A percentile compares a stretch with the other conserved stretches of the same genome.
Conservation (phyloP, 2,329 filamentous ascomycete species). For the Trichoderma atroviride region DNA sequence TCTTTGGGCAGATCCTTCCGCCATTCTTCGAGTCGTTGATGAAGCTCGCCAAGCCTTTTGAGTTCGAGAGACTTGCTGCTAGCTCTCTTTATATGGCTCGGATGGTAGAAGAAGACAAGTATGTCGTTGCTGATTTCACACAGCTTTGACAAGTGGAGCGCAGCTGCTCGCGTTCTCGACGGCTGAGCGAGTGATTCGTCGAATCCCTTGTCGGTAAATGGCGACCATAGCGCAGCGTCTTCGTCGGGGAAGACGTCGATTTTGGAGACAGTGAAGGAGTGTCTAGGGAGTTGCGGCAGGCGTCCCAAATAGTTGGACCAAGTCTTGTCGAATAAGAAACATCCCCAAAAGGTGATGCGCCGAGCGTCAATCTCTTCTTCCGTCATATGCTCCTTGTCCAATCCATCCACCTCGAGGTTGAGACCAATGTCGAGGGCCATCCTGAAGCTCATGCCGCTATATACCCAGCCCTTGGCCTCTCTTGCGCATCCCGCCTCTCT, state of each 20-base stretch:
- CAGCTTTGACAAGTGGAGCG: constrained; percentile 77
- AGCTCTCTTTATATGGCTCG: constrained; percentile 63
- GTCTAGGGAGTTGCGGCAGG: constrained; percentile 79
- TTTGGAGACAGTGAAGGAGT: constrained; percentile 81
- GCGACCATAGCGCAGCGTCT: constrained; percentile 82
- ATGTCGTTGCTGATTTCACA: constrained; percentile 95
- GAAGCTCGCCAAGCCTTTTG: constrained; percentile 89
- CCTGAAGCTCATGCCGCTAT: constrained; percentile 96
- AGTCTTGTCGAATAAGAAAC: constrained; percentile 97
- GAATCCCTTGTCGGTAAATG: constrained; percentile 83
- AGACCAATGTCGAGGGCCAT: constrained; percentile 95
- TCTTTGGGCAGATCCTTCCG: constrained; percentile 80
- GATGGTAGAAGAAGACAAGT: constrained; percentile 88
- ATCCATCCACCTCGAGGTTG: constrained; percentile 76
- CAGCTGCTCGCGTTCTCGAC: constrained; percentile 78
- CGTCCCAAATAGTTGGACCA: constrained; percentile 98
- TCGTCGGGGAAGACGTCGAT: constrained; percentile 89
- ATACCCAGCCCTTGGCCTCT: constrained; percentile 96
- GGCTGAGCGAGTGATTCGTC: constrained; percentile 74
- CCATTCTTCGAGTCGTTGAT: constrained; percentile 89
- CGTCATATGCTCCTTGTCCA: constrained; percentile 63
- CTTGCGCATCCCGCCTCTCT: constrained; percentile 91
- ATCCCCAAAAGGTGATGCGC: constrained; percentile 94
- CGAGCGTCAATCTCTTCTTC: constrained; percentile 88
- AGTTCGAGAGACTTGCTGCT: constrained; percentile 80